phyloP scores from a whole-genome alignment of 164 flowering plant species.

The Vitis riparia region DNA sequence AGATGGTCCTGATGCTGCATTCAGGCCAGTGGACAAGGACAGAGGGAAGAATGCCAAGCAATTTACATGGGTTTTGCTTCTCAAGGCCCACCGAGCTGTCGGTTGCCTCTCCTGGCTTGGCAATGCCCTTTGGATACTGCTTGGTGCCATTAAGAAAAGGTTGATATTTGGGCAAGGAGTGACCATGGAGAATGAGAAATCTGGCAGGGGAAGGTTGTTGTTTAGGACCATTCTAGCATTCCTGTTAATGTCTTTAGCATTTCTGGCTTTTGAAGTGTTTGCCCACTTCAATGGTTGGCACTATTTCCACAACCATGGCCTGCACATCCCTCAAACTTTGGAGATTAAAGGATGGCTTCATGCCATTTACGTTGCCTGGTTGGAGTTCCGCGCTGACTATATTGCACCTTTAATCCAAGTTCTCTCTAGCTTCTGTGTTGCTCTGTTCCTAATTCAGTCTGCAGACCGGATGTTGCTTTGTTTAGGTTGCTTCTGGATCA shows the following conservation, averaged over 20 bases:
- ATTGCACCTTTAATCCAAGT: not conserved
- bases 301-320: not conserved
- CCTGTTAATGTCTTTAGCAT: not conserved
- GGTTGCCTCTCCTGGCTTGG: slow-evolving; percentile 16
- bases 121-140: not conserved
- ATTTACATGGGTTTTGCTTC: slow-evolving; percentile 21
- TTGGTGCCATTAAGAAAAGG: slow-evolving; percentile 5
- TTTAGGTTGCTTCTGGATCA: slow-evolving; percentile 16
- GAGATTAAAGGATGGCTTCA: slow-evolving; percentile 3
- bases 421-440: slow-evolving; percentile 3
- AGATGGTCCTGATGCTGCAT: slow-evolving; percentile 14
- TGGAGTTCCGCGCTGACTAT: slow-evolving; percentile 1
- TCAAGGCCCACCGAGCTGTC: slow-evolving; percentile 18
- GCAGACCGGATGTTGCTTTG: slow-evolving; percentile 8
- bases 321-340: not conserved
- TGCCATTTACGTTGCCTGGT: not conserved
- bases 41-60: slow-evolving; percentile 24
- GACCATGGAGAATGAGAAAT: not conserved
- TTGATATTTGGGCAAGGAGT: slow-evolving; percentile 9
- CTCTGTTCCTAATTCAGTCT: slow-evolving; percentile 7
- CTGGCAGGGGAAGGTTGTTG: not conserved
- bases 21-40: slow-evolving; percentile 2
- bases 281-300: slow-evolving; percentile 5
- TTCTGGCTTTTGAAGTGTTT: not conserved
- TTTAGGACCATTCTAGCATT: not conserved